phyloP scores from a whole-genome alignment of 1,284 basidiomycete species.

The Lentinula novae-zelandiae region DNA sequence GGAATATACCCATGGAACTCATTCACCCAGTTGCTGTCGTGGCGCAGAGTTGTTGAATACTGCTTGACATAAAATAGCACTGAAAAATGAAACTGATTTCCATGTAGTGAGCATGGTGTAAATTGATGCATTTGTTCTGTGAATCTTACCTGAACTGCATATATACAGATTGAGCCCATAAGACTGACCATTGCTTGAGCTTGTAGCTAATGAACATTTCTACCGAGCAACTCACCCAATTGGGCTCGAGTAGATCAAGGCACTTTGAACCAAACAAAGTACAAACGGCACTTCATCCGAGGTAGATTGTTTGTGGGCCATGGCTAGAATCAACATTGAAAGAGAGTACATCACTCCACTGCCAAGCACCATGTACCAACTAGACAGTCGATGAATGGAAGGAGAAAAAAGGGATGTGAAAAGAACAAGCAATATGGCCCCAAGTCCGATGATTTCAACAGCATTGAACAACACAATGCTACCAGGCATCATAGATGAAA shows the following conservation, averaged over 20 bases:
- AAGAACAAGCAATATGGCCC: neutral
- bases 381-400: neutral
- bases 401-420: neutral
- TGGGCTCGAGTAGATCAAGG: neutral
- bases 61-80: neutral
- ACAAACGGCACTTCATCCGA: neutral
- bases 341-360: neutral
- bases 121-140: too few relatives aligned
- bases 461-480: neutral
- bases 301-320: neutral
- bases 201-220: too few relatives aligned
- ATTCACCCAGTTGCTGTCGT: too few relatives aligned
- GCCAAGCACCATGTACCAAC: neutral
- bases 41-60: neutral
- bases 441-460: neutral
- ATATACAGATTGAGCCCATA: neutral
- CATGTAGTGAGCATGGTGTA: neutral
- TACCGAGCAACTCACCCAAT: neutral
- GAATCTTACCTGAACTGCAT: neutral
- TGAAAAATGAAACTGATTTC: neutral
- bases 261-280: neutral
- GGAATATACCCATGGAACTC: too few relatives aligned
- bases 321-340: neutral
- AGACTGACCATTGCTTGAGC: neutral
- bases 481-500: neutral